Conservation (phyloP, 257 asterid genomes). For the Ilex asprella region DNA sequence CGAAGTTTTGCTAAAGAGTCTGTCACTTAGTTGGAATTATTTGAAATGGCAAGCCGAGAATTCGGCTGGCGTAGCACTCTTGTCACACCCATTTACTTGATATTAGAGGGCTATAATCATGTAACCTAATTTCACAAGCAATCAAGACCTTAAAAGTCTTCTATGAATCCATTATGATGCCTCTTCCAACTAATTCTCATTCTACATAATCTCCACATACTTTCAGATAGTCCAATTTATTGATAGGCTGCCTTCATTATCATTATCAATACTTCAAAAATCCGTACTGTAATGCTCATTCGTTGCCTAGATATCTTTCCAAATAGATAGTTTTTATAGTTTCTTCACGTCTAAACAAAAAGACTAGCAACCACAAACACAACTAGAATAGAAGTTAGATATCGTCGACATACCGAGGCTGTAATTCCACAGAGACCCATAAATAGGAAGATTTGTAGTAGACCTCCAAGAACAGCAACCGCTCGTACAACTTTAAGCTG, state of each 20-base stretch:
- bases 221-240: too few species aligned
- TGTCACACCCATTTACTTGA: too few species aligned
- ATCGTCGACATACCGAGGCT: constrained; percentile 57
- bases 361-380: constrained; percentile 8
- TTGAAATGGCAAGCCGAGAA: too few species aligned
- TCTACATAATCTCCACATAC: too few species aligned
- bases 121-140: too few species aligned
- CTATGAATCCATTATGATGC: too few species aligned
- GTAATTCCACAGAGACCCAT: constrained; percentile 93
- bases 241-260: background rate
- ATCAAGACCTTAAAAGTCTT: too few species aligned
- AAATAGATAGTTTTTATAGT: background rate
- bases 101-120: too few species aligned
- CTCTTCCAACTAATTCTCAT: too few species aligned
- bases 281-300: background rate
- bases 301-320: background rate
- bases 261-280: background rate
- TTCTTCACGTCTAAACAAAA: constrained; percentile 5
- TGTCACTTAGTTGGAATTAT: too few species aligned
- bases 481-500: constrained; percentile 98
- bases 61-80: too few species aligned
- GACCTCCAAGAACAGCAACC: constrained; percentile 96
- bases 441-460: constrained; percentile 83
- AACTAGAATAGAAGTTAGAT: constrained; percentile 2
- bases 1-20: too few species aligned